Base-by-base conservation (phyloP, 2,329 filamentous ascomycete genomes). In the Sordariomycetes sp. region DNA sequence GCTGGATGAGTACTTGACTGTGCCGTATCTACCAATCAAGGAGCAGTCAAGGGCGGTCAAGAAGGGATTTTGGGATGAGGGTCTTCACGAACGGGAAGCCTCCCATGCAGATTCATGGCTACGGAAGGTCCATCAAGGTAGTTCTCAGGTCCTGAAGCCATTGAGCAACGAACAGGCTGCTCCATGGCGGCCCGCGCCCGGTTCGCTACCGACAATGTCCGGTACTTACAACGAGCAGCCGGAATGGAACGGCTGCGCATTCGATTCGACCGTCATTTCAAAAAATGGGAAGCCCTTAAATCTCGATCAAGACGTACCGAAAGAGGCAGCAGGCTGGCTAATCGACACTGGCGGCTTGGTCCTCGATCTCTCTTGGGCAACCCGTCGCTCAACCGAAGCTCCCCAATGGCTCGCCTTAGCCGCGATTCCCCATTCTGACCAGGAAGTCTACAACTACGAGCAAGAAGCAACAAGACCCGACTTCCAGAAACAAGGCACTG, bases 281-380 rank as follows among this genome's bases (percentile, higher is more conserved):
- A 46, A 56, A 7, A 42, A 44, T 0, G 55, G 56, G 0, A 30
- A 59, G 8, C 50, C 54, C 1, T 41, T 54, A 15, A 42, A 50
- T 5, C 39, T 47, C 8, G 45, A 54, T n/a, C 45, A 55, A 2
- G 32, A 38, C 6, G 37, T 42, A 9, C 35, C 40, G 21, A 51
- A 48, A n/a, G 32, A 41, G 19, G 46, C 44, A 42, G 58, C 42
- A 51, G 70, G 69, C 4, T 75, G 69, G 68, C 54, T 75, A 42
- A 45, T 78, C 11, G 67, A 78, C 38, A 58, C 64, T 0, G 71
- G 69, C 9, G 72, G 72, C 32, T 59, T 74, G 11, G 63, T 72
- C 5, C 50, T 69, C 5, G 57, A 63, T 18, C 64, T 76, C 50
- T 64, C 61, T 30, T 78, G 73, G 73, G 67, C 64, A 2, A 3